Evolutionary conservation across 352 stramenopile species (phyloP).

Genomic region (Globisporangium spiculum): DNA sequence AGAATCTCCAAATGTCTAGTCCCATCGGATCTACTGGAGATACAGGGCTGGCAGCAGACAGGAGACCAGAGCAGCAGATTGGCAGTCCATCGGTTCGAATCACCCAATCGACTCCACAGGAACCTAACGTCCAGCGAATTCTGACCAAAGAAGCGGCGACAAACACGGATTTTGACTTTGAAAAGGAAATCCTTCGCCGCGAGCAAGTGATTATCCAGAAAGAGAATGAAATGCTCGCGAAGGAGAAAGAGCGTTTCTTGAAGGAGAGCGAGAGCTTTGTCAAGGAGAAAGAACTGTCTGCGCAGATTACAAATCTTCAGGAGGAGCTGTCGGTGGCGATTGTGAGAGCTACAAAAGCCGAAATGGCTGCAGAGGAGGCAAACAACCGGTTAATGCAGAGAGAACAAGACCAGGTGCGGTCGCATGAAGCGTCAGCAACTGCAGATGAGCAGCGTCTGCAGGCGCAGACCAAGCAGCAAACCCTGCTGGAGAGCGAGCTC

Average conservation of each 20-base stretch:
- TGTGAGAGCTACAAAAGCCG: conserved; percentile 22
- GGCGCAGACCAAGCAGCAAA: not conserved
- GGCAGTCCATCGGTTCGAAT: not conserved
- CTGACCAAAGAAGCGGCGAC: conserved; percentile 50
- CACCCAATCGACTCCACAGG: not conserved
- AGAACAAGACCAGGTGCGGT: not conserved
- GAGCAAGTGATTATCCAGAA: conserved; percentile 32
- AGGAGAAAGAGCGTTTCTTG: conserved; percentile 32
- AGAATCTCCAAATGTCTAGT: not conserved
- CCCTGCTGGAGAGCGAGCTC: conserved; percentile 4
- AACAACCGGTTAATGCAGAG: conserved; percentile 14
- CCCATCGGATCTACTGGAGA: not conserved
- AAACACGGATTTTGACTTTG: conserved; percentile 57
- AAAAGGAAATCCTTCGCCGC: conserved; percentile 43
- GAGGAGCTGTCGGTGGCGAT: conserved; percentile 23
- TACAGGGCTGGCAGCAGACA: not conserved
- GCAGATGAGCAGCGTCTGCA: not conserved
- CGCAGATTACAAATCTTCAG: conserved; percentile 29
- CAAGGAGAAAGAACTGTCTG: conserved; percentile 29
- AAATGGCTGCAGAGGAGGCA: conserved; percentile 27
- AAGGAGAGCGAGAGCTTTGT: conserved; percentile 36
- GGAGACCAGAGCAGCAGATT: not conserved
- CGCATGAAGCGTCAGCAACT: not conserved
- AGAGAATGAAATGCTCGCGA: conserved; percentile 32
- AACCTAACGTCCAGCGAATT: conserved; percentile 14